These are phyloP conservation scores for Globisporangium middletonii DNA, from an alignment of 352 stramenopile genomes.

Conservation along the genomic window DNA sequence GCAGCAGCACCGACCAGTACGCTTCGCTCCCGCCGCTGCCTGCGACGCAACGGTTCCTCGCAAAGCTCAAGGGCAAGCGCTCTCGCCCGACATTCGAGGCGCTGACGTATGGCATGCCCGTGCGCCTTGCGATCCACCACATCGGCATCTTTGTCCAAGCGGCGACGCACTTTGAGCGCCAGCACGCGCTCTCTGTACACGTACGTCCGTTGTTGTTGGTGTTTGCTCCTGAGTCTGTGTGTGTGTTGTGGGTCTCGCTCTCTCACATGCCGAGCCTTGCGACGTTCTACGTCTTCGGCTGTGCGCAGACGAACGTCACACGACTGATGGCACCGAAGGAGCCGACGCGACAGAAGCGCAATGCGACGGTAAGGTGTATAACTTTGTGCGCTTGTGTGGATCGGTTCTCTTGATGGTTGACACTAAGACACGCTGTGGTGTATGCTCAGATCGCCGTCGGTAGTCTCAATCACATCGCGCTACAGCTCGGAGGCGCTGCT, in stretches of 20 bases:
- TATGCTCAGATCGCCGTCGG: no score
- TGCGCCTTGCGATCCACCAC: conserved; percentile 50
- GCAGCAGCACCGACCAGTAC: not conserved
- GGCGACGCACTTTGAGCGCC: conserved; percentile 40
- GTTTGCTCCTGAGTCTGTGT: no score
- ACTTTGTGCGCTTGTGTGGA: not conserved
- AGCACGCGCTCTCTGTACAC: conserved; percentile 50
- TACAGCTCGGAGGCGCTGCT: not conserved
- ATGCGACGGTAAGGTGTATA: no score
- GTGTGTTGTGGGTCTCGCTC: not conserved
- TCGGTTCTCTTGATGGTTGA: not conserved
- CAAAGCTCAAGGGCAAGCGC: conserved; percentile 53
- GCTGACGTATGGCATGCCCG: conserved; percentile 39
- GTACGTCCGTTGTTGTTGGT: conserved; percentile 13
- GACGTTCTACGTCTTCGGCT: no score
- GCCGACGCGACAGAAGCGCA: not conserved
- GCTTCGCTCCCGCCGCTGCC: conserved; percentile 28
- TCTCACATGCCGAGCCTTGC: not conserved
- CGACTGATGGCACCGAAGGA: no score
- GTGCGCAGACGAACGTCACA: no score
- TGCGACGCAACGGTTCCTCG: conserved; percentile 49
- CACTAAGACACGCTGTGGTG: not conserved
- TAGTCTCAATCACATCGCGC: not conserved
- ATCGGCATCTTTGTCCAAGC: conserved; percentile 53
- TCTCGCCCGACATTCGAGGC: conserved; percentile 34